Evolutionary conservation across 768 basidiomycete species (phyloP).

Genomic region (Hericium rajendrae): DNA sequence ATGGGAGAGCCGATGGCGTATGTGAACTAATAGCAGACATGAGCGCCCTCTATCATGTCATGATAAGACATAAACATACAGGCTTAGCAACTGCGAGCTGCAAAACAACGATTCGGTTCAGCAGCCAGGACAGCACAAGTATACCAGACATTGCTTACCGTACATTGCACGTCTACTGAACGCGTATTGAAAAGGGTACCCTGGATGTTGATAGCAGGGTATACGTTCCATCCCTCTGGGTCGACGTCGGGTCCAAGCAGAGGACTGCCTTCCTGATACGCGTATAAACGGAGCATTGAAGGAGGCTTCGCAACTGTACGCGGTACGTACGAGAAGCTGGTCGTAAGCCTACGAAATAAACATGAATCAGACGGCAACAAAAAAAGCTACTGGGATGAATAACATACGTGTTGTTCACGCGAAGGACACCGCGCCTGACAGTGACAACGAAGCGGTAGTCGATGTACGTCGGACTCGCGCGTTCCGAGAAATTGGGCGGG

Average conservation of each 20-base stretch:
- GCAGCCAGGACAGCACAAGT: too few relatives aligned
- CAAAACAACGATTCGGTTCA: too few relatives aligned
- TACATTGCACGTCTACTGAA: conserved; percentile 21
- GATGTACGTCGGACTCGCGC: conserved; percentile 44
- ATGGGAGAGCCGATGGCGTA: conserved; percentile 44
- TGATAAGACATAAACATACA: conserved; percentile 18
- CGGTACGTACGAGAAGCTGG: conserved; percentile 26
- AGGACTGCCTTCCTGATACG: conserved; percentile 24
- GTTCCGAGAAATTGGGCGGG: conserved; percentile 20
- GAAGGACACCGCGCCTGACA: conserved; percentile 38
- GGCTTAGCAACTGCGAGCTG: conserved; percentile 44
- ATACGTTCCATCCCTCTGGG: conserved; percentile 30
- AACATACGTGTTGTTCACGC: conserved; percentile 39
- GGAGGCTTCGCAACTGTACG: conserved; percentile 25
- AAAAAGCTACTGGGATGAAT: background rate
- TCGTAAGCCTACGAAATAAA: conserved; percentile 20
- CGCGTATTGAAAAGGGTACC: conserved; percentile 28
- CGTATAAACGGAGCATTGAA: conserved; percentile 27
- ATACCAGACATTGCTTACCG: conserved; percentile 17
- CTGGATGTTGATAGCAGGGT: conserved; percentile 21
- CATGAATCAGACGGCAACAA: too few relatives aligned
- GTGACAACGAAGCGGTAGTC: conserved; percentile 46
- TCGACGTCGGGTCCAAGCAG: conserved; percentile 31
- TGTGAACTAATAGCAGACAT: conserved; percentile 27
- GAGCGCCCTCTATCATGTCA: background rate